phyloP scores from a whole-genome alignment of 2,329 filamentous ascomycete species.

The Fusarium staphyleae region DNA sequence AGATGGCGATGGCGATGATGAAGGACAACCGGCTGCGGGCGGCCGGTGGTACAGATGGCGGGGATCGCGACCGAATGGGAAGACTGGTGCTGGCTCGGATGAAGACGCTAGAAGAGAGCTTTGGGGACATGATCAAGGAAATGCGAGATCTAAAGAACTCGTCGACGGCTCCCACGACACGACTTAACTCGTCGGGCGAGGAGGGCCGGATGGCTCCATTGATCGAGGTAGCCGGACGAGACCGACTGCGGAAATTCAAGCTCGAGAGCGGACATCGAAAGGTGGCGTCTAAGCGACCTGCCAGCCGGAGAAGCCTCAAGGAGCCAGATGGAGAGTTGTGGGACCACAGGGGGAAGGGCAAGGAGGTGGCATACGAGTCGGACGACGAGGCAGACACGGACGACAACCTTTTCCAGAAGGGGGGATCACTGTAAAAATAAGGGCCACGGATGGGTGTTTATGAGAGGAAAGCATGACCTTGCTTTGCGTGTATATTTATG shows the following conservation, averaged over 20 bases:
- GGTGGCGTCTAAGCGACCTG: slow-evolving; percentile 45
- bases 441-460: slow-evolving; percentile 24
- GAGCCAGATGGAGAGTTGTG: slow-evolving; percentile 47
- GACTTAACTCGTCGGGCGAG: slow-evolving; percentile 60
- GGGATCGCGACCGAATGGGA: slow-evolving; percentile 72
- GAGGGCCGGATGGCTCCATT: slow-evolving; percentile 41
- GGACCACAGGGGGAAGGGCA: slow-evolving; percentile 57
- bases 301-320: slow-evolving; percentile 53
- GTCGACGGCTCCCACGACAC: slow-evolving; percentile 56
- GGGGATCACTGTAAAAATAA: slow-evolving; percentile 52
- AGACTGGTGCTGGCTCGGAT: slow-evolving; percentile 86
- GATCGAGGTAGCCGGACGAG: slow-evolving; percentile 48
- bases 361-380: slow-evolving; percentile 51
- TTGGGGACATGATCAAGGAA: slow-evolving; percentile 84
- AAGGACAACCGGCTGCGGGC: slow-evolving; percentile 61
- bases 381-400: slow-evolving; percentile 47
- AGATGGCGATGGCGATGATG: slow-evolving; percentile 77
- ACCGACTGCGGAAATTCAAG: slow-evolving; percentile 39
- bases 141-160: slow-evolving; percentile 69
- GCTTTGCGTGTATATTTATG: slow-evolving; percentile 16
- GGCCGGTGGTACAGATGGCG: slow-evolving; percentile 47
- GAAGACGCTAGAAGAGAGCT: slow-evolving; percentile 91
- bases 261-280: slow-evolving; percentile 38
- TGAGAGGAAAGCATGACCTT: slow-evolving; percentile 8
- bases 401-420: slow-evolving; percentile 43